These are phyloP conservation scores for Podaxis mareebaensis DNA, from an alignment of 768 basidiomycete species.

Conservation along the genomic window DNA sequence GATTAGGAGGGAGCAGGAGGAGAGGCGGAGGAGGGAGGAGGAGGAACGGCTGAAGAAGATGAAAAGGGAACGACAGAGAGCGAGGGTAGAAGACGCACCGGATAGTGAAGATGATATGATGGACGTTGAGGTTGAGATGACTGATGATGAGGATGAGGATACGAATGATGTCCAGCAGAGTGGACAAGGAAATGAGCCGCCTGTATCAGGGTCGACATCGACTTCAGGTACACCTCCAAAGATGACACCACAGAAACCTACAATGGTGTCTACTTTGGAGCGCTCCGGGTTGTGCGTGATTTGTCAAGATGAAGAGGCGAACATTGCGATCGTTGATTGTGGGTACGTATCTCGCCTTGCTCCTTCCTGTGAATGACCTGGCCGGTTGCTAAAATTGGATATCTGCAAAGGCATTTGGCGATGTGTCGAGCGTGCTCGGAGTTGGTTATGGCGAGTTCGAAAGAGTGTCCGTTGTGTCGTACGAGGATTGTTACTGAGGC, in stretches of 20 bases:
- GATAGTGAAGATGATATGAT: slow-evolving; percentile 21
- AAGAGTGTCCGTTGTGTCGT: slow-evolving; percentile 89
- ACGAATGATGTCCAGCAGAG: background rate
- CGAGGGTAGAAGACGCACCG: slow-evolving; percentile 20
- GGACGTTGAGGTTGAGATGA: slow-evolving; percentile 15
- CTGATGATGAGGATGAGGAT: slow-evolving; percentile 15
- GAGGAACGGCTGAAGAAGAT: slow-evolving; percentile 19
- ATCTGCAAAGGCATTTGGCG: slow-evolving; percentile 66
- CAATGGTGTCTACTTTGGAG: slow-evolving; percentile 49
- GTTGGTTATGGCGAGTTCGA: slow-evolving; percentile 72
- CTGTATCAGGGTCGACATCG: background rate
- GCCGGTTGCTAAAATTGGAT: background rate
- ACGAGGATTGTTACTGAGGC: slow-evolving; percentile 86
- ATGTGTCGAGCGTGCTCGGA: slow-evolving; percentile 82
- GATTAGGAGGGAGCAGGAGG: slow-evolving; percentile 29
- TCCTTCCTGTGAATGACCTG: slow-evolving; percentile 1
- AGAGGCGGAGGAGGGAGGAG: slow-evolving; percentile 18
- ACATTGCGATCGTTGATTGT: slow-evolving; percentile 92
- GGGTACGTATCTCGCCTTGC: slow-evolving; percentile 54
- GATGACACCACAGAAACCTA: slow-evolving; percentile 30
- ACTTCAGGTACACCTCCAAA: slow-evolving; percentile 20
- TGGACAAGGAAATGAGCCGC: background rate
- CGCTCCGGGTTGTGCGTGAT: slow-evolving; percentile 84
- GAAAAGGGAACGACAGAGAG: slow-evolving; percentile 23
- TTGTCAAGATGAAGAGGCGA: slow-evolving; percentile 94